A percentile compares a stretch with the other conserved stretches of the same genome.
Conservation (phyloP, 1,284 basidiomycete genomes). For the Melampsora allii-populina region DNA sequence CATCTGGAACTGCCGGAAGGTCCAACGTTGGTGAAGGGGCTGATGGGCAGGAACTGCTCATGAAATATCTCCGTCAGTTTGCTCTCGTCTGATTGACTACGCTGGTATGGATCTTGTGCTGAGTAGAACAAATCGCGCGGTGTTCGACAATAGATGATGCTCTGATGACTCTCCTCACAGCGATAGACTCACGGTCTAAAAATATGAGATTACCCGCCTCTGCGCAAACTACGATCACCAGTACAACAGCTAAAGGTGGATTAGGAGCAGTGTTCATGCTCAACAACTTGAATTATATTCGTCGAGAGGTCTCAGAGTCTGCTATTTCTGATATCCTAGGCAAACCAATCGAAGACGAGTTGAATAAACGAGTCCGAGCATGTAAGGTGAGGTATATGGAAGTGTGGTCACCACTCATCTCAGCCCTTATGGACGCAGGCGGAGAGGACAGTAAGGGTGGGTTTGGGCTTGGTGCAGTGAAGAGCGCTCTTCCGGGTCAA, state of each 20-base stretch:
- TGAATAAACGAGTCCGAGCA: constrained; percentile 50
- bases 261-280: constrained; percentile 50
- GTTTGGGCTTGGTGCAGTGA: constrained; percentile 26
- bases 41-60: constrained; percentile 43
- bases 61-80: constrained; percentile 46
- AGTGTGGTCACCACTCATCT: constrained; percentile 50
- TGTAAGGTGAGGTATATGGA: constrained; percentile 50
- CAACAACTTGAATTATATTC: constrained; percentile 51
- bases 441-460: constrained; percentile 45
- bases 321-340: constrained; percentile 47
- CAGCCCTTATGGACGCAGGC: constrained; percentile 51
- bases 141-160: constrained; percentile 24
- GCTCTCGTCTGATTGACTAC: background rate
- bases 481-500: constrained; percentile 45
- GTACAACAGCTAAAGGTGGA: constrained; percentile 41
- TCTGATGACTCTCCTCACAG: constrained; percentile 24
- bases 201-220: constrained; percentile 18
- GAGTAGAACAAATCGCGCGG: background rate
- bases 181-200: constrained; percentile 38
- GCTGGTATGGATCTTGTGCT: background rate
- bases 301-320: constrained; percentile 48
- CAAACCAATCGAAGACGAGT: constrained; percentile 48
- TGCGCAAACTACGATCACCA: constrained; percentile 23
- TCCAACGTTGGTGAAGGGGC: constrained; percentile 16
- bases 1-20: constrained; percentile 8